phyloP scores from a whole-genome alignment of 2,329 filamentous ascomycete genomes.

The Colletotrichum nymphaeae region DNA sequence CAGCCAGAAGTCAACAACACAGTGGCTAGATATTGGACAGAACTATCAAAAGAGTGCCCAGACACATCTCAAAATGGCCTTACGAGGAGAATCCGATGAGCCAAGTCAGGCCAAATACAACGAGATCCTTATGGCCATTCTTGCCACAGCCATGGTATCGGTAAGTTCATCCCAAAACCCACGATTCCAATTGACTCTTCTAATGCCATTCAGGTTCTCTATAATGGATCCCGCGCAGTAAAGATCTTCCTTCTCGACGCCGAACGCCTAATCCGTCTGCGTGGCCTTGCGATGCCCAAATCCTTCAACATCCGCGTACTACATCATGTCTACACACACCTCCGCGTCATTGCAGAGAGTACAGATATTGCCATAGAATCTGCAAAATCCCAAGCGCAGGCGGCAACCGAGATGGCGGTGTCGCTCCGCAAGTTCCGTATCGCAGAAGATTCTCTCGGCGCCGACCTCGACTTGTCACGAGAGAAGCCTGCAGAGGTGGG shows the following conservation, averaged over 20 bases:
- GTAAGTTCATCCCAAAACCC: constrained; percentile 12
- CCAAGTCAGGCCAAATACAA: constrained; percentile 54
- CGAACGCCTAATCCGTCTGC: constrained; percentile 54
- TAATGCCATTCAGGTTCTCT: constrained; percentile 2
- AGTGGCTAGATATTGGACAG: constrained; percentile 44
- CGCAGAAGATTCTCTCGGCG: constrained; percentile 39
- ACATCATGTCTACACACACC: constrained; percentile 59
- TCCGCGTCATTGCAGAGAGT: constrained; percentile 58
- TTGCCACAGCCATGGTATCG: constrained; percentile 43
- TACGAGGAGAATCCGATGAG: constrained; percentile 46
- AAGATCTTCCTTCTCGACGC: constrained; percentile 50
- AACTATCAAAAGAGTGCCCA: constrained; percentile 46
- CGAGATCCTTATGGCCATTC: constrained; percentile 55
- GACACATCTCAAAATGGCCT: constrained; percentile 45
- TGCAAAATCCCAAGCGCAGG: not conserved
- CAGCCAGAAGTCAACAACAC: constrained; percentile 29
- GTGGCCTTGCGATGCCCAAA: constrained; percentile 50
- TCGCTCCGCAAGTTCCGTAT: constrained; percentile 43
- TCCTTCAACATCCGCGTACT: constrained; percentile 55
- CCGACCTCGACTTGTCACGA: constrained; percentile 40
- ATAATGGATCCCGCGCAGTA: constrained; percentile 26
- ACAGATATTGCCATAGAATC: constrained; percentile 31
- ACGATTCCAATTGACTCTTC: too few relatives aligned
- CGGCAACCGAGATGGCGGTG: constrained; percentile 23
- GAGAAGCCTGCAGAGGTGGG: constrained; percentile 50